phyloP scores from a whole-genome alignment of 2,329 filamentous ascomycete genomes.

The Blastomyces gilchristii region DNA sequence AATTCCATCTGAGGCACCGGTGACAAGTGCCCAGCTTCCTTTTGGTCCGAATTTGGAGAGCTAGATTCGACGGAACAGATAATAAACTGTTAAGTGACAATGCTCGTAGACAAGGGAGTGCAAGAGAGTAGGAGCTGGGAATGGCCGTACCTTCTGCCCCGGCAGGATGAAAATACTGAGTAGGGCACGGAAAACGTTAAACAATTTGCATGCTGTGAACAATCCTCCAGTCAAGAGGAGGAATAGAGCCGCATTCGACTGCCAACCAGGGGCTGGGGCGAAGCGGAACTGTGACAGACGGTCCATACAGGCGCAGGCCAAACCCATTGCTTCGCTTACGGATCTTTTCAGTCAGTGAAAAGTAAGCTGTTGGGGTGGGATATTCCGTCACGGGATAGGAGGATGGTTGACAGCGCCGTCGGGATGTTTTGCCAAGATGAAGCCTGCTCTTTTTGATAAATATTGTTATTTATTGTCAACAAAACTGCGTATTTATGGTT shows the following conservation, averaged over 20 bases:
- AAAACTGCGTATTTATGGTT: too few species aligned
- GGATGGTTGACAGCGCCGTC: not conserved
- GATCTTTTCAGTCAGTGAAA: constrained; percentile 1
- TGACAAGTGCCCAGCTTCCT: constrained; percentile 88
- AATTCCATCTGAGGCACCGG: constrained; percentile 89
- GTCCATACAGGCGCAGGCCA: constrained; percentile 22
- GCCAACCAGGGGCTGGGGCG: constrained; percentile 28
- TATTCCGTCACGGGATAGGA: not conserved
- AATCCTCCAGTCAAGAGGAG: constrained; percentile 46
- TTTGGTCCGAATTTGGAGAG: constrained; percentile 82
- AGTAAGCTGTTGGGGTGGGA: not conserved
- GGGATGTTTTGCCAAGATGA: not conserved
- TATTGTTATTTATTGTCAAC: too few species aligned
- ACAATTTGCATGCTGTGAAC: constrained; percentile 46
- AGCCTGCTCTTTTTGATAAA: not conserved
- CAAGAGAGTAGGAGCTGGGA: not conserved
- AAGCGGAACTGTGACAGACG: constrained; percentile 28
- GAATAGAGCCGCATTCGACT: constrained; percentile 27
- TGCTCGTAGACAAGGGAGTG: not conserved
- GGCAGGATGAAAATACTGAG: constrained; percentile 58
- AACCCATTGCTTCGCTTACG: constrained; percentile 23
- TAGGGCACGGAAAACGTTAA: constrained; percentile 52
- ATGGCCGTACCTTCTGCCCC: constrained; percentile 37
- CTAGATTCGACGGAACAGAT: constrained; percentile 37
- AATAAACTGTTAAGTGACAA: not conserved